Base-by-base conservation (phyloP, 208 protist species). In the Acanthamoeba castellanii region DNA sequence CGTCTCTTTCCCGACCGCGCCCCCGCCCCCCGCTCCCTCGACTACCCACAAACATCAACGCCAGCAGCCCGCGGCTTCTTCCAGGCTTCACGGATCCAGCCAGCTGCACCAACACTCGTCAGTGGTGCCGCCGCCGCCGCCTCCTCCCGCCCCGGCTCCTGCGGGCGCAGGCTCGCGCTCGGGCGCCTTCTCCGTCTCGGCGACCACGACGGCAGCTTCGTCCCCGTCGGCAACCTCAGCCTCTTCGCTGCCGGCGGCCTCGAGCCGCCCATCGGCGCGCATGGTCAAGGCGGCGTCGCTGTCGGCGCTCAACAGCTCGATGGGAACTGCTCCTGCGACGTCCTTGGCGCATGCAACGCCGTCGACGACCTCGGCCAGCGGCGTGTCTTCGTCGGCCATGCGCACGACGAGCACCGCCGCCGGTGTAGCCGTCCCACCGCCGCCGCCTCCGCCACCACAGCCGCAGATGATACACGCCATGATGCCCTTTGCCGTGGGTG, bases 401-500 rank as follows among this genome's bases (percentile, higher is more conserved):
- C 57, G 57, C 57, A 25, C 18, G 2, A 25, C 18, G 13, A 25
- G 14, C 57, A 16, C 57, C 22, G 22, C 2, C 22, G 22, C 4
- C 22, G 57, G 55, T 59, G 55, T 61, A 16, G 57, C 22, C 18
- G 57, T 25, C 57, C 57, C 57, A 5, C 57, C 57, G 22, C 57
- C 13, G 4, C 57, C 57, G 57, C 57, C 57, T 61, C 57, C 57
- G 57, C 57, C 66, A 32, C 30, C 66, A 34, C 66, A 22, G 66
- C 66, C 66, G 66, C 22, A 37, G 25, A 27, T 74, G n/a, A 74
- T 74, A 16, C 66, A 74, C 30, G n/a, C 66, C 66, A 74, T 74
- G 66, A 32, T 74, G n/a, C 66, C 66, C 66, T 74, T 74, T 74
- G n/a, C 66, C n/a, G n/a, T 74, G 66, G 66, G n/a, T 13, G 42